phyloP scores from a whole-genome alignment of 495 filamentous ascomycete species.

The Achaetomiella virescens region DNA sequence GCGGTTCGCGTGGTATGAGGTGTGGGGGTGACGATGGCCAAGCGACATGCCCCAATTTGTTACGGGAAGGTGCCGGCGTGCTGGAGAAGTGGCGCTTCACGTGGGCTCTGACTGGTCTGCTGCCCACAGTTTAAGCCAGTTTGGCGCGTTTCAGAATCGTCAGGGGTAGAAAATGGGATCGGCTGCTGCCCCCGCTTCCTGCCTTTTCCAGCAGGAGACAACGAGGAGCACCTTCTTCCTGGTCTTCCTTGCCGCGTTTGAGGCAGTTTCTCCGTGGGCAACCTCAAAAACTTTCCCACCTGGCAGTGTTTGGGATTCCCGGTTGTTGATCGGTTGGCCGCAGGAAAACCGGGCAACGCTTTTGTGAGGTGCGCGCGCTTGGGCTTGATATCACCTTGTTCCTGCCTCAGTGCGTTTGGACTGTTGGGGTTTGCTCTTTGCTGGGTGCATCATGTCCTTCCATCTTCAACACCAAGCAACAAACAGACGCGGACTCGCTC shows the following conservation, averaged over 20 bases:
- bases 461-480: neutral
- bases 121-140: neutral
- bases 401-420: no score
- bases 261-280: neutral
- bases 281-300: neutral
- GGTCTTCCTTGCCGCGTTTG: neutral
- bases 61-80: conserved; percentile 6
- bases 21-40: neutral
- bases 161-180: conserved; percentile 22
- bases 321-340: neutral
- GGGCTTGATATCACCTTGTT: neutral
- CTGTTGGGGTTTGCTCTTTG: no score
- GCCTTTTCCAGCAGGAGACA: neutral
- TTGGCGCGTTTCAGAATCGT: conserved; percentile 22
- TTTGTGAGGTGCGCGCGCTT: neutral
- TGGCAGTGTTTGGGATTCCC: neutral
- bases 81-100: neutral
- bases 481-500: neutral
- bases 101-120: conserved; percentile 6
- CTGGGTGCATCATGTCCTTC: neutral
- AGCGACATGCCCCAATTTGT: neutral
- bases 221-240: neutral
- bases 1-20: no score
- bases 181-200: conserved; percentile 4
- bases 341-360: neutral